Evolutionary conservation across 192 early-diverging fungal genomes (phyloP), one percentile per base, ranked within the genome.

Genomic region (Coemansia sp.): DNA sequence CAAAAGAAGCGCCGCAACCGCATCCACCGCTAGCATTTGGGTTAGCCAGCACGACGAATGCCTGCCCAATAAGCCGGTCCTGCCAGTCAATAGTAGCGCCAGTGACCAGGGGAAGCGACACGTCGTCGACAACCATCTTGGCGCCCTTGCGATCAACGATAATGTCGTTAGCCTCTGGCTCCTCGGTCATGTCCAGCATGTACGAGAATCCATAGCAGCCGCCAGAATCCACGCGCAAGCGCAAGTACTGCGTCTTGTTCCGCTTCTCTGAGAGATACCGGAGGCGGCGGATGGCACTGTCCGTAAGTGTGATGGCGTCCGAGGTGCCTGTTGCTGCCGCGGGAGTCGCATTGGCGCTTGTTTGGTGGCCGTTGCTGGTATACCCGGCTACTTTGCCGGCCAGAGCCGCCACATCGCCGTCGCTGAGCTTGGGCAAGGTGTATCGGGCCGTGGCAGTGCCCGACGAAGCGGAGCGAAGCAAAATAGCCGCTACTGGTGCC

Each of bases 131-230:
- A 20, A 94, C 83, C 43, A 93, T 80, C n/a, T 85, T 87, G 2
- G 84, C 90, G 29, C 91, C 91, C 20, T 86, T 73, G 43, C 87
- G 88, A 29, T 91, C 92, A 72, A 92, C 86, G 6, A 92, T 70
- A 51, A 89, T 76, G 64, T 94, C 93, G 64, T 93, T 88, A 17
- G 85, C 82, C 40, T 89, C 85, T 14, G 86, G 82, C 61, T 71
- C 66, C 19, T 88, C 86, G 0, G 86, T 88, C 71, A 94, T 79
- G 45, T 93, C 89, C 83, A 93, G 85, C 64, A 88, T 87, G 73
- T 94, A 92, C 70, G 92, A 91, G 71, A 91, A 94, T 40, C 93
- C 93, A 58, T 94, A 92, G 77, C 93, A 94, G 20, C 93, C 93
- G 31, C 93, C 93, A 4, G 93, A 91, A 58, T 94, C 93, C 15